A percentile compares a stretch with the other conserved stretches of the same genome.
These are phyloP conservation scores for Wickerhamomyces sp. DNA, from an alignment of 1,139 yeast genomes.

Conservation along the genomic window DNA sequence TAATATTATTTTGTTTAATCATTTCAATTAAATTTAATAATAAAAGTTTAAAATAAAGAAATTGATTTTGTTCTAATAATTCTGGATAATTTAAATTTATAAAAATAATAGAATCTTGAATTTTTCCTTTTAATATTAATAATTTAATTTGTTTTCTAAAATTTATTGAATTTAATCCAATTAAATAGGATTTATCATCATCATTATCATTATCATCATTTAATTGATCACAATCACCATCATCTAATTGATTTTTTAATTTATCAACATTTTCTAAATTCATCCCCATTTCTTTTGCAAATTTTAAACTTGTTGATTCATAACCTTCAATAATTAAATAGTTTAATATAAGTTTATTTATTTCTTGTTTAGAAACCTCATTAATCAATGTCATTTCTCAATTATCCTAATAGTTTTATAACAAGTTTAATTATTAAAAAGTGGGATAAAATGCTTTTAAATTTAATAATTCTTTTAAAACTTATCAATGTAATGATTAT, in stretches of 20 bases:
- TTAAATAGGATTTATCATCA: slow-evolving; percentile 14
- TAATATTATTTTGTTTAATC: slow-evolving; percentile 35
- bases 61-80: slow-evolving; percentile 47
- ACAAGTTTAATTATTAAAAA: no score
- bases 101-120: slow-evolving; percentile 41
- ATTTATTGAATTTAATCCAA: slow-evolving; percentile 45
- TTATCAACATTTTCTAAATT: slow-evolving; percentile 23
- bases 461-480: no score
- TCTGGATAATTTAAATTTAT: slow-evolving; percentile 49
- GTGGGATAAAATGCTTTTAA: no score
- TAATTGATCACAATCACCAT: neutral
- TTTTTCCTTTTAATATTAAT: slow-evolving; percentile 44
- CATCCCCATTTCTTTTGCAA: slow-evolving; percentile 41
- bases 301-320: slow-evolving; percentile 44
- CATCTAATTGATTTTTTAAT: neutral
- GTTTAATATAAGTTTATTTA: slow-evolving; percentile 45
- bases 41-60: slow-evolving; percentile 58
- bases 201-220: neutral
- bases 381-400: neutral
- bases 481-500: no score
- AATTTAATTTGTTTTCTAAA: slow-evolving; percentile 45
- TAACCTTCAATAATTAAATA: slow-evolving; percentile 57
- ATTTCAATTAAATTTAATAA: slow-evolving; percentile 59
- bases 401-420: no score
- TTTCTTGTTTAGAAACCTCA: slow-evolving; percentile 26